Conservation (phyloP, 1,284 basidiomycete genomes). For the Farysia itapuensis region DNA sequence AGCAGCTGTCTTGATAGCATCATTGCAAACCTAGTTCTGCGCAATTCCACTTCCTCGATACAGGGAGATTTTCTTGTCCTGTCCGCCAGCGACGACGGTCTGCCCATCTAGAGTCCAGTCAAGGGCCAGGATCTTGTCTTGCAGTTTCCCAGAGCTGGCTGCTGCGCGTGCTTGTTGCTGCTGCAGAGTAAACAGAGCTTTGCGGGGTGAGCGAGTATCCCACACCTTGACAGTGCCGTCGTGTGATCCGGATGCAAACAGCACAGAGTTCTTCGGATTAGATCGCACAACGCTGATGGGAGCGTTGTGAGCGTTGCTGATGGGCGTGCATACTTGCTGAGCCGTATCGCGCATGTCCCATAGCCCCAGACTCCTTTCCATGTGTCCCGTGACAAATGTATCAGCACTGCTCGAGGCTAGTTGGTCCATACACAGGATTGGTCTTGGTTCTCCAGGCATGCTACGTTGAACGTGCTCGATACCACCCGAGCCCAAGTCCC, state of each 20-base stretch:
- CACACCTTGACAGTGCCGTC: conserved; percentile 50
- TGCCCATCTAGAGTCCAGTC: conserved; percentile 52
- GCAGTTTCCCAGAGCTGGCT: background rate
- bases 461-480: conserved; percentile 12
- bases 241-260: conserved; percentile 40
- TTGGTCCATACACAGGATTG: conserved; percentile 40
- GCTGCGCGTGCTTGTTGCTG: background rate
- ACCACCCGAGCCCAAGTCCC: conserved; percentile 44
- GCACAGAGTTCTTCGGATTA: conserved; percentile 37
- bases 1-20: background rate
- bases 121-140: conserved; percentile 41
- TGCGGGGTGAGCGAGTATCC: conserved; percentile 48
- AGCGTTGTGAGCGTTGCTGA: conserved; percentile 40
- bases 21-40: background rate
- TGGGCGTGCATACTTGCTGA: conserved; percentile 4
- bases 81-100: conserved; percentile 50
- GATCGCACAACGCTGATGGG: conserved; percentile 34
- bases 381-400: conserved; percentile 37
- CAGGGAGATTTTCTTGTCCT: too few species aligned
- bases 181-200: conserved; percentile 49
- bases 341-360: conserved; percentile 44
- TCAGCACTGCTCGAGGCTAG: conserved; percentile 17
- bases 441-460: conserved; percentile 5
- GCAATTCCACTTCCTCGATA: background rate
- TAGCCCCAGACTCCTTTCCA: conserved; percentile 49